phyloP scores from a whole-genome alignment of 2,329 filamentous ascomycete species.

The Lanzia echinophila region DNA sequence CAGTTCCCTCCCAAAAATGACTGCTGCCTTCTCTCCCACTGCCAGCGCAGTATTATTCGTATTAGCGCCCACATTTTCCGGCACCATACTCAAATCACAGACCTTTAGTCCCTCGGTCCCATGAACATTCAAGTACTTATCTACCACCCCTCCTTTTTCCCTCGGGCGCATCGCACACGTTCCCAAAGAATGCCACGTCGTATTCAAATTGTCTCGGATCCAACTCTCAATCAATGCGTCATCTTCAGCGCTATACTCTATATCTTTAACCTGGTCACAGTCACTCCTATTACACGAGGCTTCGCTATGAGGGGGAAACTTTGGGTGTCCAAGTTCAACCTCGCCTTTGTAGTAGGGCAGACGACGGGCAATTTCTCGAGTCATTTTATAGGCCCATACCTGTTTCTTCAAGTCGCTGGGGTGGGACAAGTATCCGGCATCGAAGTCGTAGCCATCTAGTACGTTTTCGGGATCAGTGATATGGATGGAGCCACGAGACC shows the following conservation, averaged over 20 bases:
- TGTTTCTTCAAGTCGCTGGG: slow-evolving; percentile 51
- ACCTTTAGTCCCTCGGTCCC: slow-evolving; percentile 36
- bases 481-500: slow-evolving; percentile 55
- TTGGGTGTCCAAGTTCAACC: slow-evolving; percentile 36
- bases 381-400: slow-evolving; percentile 58
- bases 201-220: slow-evolving; percentile 35
- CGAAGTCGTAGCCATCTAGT: slow-evolving; percentile 45
- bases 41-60: slow-evolving; percentile 40
- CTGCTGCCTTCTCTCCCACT: slow-evolving; percentile 36
- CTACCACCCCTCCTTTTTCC: slow-evolving; percentile 35
- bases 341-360: slow-evolving; percentile 46
- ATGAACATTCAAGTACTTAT: slow-evolving; percentile 35
- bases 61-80: slow-evolving; percentile 37
- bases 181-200: slow-evolving; percentile 37
- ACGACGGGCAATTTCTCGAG: slow-evolving; percentile 53
- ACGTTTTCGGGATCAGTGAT: slow-evolving; percentile 41
- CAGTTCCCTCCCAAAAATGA: slow-evolving; percentile 35
- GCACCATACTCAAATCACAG: slow-evolving; percentile 35
- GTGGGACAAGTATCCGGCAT: slow-evolving; percentile 50
- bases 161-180: slow-evolving; percentile 35
- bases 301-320: slow-evolving; percentile 37
- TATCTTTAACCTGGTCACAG: slow-evolving; percentile 29
- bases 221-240: slow-evolving; percentile 36
- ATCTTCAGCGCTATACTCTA: slow-evolving; percentile 32
- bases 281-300: slow-evolving; percentile 27